phyloP scores from a whole-genome alignment of 73 alveolate genomes.

The Paramecium biaurelia region DNA sequence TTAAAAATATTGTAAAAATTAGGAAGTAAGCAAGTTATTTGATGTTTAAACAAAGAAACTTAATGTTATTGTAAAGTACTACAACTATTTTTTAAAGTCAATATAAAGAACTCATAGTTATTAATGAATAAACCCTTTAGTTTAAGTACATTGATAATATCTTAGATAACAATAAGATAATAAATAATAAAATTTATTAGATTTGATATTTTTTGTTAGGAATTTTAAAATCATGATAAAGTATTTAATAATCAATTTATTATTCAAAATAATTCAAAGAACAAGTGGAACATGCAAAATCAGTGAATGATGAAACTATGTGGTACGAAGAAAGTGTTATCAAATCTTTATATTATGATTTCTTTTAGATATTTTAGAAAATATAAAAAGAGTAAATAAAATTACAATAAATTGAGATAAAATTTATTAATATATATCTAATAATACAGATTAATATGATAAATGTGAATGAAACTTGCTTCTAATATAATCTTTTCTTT shows the following conservation, averaged over 20 bases:
- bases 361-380: background rate
- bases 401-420: background rate
- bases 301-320: conserved; percentile 94
- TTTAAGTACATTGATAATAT: conserved; percentile 92
- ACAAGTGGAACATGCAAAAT: conserved; percentile 83
- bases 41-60: no score
- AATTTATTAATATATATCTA: background rate
- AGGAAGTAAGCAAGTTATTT: no score
- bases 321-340: conserved; percentile 87
- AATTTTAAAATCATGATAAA: conserved; percentile 94
- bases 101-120: conserved; percentile 94
- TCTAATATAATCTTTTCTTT: background rate
- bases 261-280: conserved; percentile 81
- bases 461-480: background rate
- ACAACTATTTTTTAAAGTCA: no score
- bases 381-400: background rate
- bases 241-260: conserved; percentile 95
- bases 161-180: conserved; percentile 87
- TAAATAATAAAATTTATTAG: background rate
- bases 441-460: background rate
- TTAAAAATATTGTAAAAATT: no score
- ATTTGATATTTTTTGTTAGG: no score
- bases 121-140: conserved; percentile 97
- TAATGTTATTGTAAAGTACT: no score
- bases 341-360: conserved; percentile 88